These are phyloP conservation scores for Penicillium angulare DNA, from an alignment of 495 filamentous ascomycete genomes.

Conservation along the genomic window DNA sequence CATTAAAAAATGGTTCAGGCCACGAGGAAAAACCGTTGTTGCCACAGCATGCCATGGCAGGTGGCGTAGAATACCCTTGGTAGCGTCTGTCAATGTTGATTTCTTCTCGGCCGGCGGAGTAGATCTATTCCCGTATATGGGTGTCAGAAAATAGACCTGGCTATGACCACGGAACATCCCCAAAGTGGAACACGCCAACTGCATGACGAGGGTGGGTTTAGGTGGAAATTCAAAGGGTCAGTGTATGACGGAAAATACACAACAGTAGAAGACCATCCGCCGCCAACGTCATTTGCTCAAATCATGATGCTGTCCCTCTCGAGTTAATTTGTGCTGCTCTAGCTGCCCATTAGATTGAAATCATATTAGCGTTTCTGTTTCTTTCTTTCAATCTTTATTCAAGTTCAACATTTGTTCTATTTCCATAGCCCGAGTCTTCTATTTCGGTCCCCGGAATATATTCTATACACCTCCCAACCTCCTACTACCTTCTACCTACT, in stretches of 20 bases:
- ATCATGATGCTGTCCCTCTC: background rate
- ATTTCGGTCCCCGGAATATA: background rate
- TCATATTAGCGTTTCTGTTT: slow-evolving; percentile 14
- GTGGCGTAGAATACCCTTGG: background rate
- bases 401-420: background rate
- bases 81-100: background rate
- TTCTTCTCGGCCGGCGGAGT: background rate
- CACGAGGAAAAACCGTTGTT: slow-evolving; percentile 10
- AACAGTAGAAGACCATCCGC: slow-evolving; percentile 8
- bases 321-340: slow-evolving; percentile 1
- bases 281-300: slow-evolving; percentile 30
- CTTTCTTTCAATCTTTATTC: background rate
- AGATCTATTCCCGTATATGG: background rate
- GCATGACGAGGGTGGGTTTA: slow-evolving; percentile 14
- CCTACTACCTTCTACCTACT: background rate
- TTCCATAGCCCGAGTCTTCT: background rate
- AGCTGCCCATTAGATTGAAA: slow-evolving; percentile 1
- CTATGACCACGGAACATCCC: background rate
- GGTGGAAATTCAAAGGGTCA: background rate
- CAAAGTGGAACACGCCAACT: slow-evolving; percentile 3
- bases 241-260: slow-evolving; percentile 3
- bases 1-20: too few species aligned
- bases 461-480: slow-evolving; percentile 1
- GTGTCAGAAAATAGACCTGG: background rate
- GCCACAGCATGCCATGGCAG: slow-evolving; percentile 18